phyloP scores from a whole-genome alignment of 495 filamentous ascomycete genomes.

The Penicillium chermesinum region DNA sequence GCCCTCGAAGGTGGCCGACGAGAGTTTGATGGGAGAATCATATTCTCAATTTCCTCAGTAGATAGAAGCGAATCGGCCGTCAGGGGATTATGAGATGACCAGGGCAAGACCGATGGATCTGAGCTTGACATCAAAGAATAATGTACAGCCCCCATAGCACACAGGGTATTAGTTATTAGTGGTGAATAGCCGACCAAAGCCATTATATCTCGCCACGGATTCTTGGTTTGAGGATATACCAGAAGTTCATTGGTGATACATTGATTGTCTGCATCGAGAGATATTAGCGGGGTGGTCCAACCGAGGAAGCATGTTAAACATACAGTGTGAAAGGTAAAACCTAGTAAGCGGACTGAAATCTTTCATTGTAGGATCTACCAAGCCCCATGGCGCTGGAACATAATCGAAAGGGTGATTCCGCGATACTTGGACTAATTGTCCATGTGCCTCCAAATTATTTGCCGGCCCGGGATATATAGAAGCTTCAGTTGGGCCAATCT shows the following conservation, averaged over 20 bases:
- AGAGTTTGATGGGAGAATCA: slow-evolving; percentile 25
- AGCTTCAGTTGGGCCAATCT: neutral
- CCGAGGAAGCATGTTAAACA: too few relatives aligned
- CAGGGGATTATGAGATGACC: slow-evolving; percentile 25
- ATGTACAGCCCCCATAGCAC: slow-evolving; percentile 41
- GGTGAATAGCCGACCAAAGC: slow-evolving; percentile 36
- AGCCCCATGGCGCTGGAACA: slow-evolving; percentile 27
- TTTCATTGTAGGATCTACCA: slow-evolving; percentile 42
- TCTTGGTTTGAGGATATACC: slow-evolving; percentile 36
- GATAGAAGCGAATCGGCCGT: slow-evolving; percentile 17
- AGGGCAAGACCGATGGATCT: slow-evolving; percentile 34
- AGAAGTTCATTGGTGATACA: slow-evolving; percentile 32
- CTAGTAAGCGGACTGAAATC: slow-evolving; percentile 32
- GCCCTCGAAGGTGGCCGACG: slow-evolving; percentile 26
- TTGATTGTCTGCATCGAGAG: slow-evolving; percentile 27
- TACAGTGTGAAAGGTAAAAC: slow-evolving; percentile 42
- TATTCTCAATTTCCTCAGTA: slow-evolving; percentile 24
- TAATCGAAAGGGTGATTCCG: slow-evolving; percentile 5
- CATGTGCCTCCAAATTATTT: neutral
- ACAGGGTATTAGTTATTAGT: slow-evolving; percentile 33
- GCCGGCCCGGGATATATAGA: neutral
- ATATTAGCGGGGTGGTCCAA: slow-evolving; percentile 4
- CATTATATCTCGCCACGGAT: slow-evolving; percentile 39
- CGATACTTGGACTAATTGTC: slow-evolving; percentile 8
- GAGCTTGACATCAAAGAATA: slow-evolving; percentile 33